phyloP scores from a whole-genome alignment of 768 basidiomycete species.

The Leccinum truebloodii region DNA sequence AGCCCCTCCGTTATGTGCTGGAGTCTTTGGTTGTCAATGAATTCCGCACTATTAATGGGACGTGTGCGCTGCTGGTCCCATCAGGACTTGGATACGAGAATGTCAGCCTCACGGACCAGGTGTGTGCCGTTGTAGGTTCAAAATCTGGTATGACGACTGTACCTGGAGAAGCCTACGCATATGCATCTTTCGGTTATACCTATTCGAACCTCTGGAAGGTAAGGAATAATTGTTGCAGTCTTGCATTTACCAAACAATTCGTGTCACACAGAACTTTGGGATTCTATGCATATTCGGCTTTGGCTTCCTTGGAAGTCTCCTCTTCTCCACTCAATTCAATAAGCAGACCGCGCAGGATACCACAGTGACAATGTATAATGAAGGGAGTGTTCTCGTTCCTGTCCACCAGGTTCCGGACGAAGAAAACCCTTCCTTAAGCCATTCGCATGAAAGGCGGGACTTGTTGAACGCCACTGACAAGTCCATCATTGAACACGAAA shows the following conservation, averaged over 20 bases:
- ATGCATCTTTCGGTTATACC: conserved; percentile 31
- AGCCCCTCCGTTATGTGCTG: conserved; percentile 34
- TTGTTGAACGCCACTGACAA: not conserved
- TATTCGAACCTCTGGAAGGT: conserved; percentile 38
- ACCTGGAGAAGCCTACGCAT: conserved; percentile 42
- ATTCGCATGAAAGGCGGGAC: not conserved
- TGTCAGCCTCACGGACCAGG: conserved; percentile 36
- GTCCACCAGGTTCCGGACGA: conserved; percentile 15
- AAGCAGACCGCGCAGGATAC: conserved; percentile 31
- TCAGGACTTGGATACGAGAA: conserved; percentile 38
- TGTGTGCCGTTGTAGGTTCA: conserved; percentile 45
- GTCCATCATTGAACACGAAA: conserved; percentile 17
- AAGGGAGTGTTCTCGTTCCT: not conserved
- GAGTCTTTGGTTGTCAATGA: conserved; percentile 47
- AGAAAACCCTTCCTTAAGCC: conserved; percentile 8
- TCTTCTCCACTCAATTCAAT: conserved; percentile 39
- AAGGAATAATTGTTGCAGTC: conserved; percentile 22
- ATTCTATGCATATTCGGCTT: conserved; percentile 47
- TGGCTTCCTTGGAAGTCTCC: conserved; percentile 37
- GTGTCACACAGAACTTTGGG: conserved; percentile 34
- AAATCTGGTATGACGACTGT: conserved; percentile 42
- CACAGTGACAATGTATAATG: conserved; percentile 29
- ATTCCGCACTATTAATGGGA: conserved; percentile 41
- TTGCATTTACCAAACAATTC: not conserved
- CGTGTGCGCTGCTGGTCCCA: conserved; percentile 35